Percentiles rank a stretch among this genome's conserved stretches.
Conservation (phyloP, 129 eudicot species). For the Flaveria brownii region DNA sequence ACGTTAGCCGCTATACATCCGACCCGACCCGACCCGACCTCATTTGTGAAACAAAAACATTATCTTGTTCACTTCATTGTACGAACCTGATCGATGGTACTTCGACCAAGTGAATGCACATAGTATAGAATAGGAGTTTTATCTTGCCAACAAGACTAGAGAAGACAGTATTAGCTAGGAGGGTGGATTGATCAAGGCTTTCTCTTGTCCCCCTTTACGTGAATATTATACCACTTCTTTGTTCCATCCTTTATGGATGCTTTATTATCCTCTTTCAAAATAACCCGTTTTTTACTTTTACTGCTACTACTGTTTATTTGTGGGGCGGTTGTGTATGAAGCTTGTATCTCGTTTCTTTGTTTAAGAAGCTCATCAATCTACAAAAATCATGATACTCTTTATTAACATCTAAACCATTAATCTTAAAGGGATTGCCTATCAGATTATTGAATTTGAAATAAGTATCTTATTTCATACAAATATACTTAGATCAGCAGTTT, state of each 20-base stretch:
- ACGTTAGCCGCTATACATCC: slow-evolving; percentile 11
- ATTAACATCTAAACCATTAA: not conserved
- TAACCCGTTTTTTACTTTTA: slow-evolving; percentile 45
- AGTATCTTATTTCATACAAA: not conserved
- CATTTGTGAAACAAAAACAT: not conserved
- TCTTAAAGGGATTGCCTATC: not conserved
- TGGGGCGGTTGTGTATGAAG: slow-evolving; percentile 67
- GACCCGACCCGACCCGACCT: not conserved
- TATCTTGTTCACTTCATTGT: slow-evolving; percentile 5
- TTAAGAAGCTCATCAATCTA: slow-evolving; percentile 95
- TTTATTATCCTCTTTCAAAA: slow-evolving; percentile 52
- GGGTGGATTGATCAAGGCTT: slow-evolving; percentile 47
- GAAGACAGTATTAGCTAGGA: not conserved
- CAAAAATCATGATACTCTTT: not conserved
- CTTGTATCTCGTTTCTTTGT: slow-evolving; percentile 76
- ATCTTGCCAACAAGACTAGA: not conserved
- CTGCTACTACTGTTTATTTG: slow-evolving; percentile 51
- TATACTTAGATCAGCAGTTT: no score
- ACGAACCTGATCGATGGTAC: not conserved
- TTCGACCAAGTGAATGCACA: no score
- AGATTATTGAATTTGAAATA: not conserved
- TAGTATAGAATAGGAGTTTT: not conserved
- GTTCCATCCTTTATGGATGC: slow-evolving; percentile 32
- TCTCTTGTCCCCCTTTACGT: slow-evolving; percentile 66
- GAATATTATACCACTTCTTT: slow-evolving; percentile 87